These are phyloP conservation scores for Croton setiger DNA, from an alignment of 441 rosid species.

Conservation along the genomic window DNA sequence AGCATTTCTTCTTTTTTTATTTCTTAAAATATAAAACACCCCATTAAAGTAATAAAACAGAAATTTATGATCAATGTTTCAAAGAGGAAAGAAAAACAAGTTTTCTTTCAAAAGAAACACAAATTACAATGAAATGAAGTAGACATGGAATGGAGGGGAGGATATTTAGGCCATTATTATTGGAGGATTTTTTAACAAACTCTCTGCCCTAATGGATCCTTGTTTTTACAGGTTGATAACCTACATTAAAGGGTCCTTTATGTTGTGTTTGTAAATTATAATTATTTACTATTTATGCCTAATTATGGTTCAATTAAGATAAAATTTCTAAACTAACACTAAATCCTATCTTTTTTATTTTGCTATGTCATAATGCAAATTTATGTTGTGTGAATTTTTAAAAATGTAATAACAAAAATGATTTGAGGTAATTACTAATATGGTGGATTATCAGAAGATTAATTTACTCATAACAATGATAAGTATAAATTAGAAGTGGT, in stretches of 20 bases:
- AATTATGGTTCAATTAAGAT: neutral
- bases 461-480: too few relatives aligned
- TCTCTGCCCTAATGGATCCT: neutral
- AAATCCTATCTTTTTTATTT: too few relatives aligned
- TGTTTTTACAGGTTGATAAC: conserved; percentile 14
- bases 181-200: conserved; percentile 31
- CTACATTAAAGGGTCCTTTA: conserved; percentile 4
- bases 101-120: conserved; percentile 2
- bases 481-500: too few relatives aligned
- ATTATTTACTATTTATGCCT: conserved; percentile 7
- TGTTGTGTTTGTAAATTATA: neutral
- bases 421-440: too few relatives aligned
- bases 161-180: conserved; percentile 26
- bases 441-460: too few relatives aligned
- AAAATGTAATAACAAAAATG: too few relatives aligned
- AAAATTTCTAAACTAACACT: neutral
- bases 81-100: neutral
- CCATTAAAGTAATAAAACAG: neutral
- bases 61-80: neutral
- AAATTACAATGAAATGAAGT: conserved; percentile 7
- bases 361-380: too few relatives aligned
- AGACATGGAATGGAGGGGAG: conserved; percentile 32
- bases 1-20: conserved; percentile 42
- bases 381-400: too few relatives aligned
- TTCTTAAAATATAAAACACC: conserved; percentile 9